Conservation (phyloP, 192 early-diverging fungal species). For the Gonapodya prolifera region DNA sequence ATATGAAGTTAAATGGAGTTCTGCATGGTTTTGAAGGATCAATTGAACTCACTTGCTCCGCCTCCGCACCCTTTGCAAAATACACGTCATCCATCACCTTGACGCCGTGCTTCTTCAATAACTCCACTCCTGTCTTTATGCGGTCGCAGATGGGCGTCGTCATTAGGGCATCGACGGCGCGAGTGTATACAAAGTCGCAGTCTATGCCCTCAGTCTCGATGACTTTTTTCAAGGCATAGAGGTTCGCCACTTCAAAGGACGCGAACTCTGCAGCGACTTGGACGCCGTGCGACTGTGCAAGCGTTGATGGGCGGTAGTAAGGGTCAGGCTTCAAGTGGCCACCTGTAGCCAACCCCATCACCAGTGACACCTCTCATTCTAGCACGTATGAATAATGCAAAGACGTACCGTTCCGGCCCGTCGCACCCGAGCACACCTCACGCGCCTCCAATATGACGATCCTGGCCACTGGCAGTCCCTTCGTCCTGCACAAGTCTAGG, state of each 20-base stretch:
- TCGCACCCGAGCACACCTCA: constrained; percentile 32
- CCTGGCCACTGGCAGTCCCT: not conserved
- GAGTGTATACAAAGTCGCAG: not conserved
- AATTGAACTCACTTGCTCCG: not conserved
- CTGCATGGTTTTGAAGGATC: not conserved
- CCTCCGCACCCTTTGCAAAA: not conserved
- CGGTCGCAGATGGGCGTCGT: not conserved
- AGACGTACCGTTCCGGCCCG: constrained; percentile 35
- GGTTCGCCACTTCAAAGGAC: not conserved
- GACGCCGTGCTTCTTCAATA: not conserved
- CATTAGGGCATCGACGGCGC: not conserved
- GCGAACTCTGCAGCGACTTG: not conserved
- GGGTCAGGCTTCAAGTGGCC: not conserved
- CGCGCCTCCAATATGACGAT: constrained; percentile 33
- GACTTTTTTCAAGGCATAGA: not conserved
- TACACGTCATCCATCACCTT: not conserved
- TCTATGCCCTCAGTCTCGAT: not conserved
- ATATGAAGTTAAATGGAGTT: too few relatives aligned
- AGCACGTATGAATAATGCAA: not conserved
- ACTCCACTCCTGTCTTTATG: not conserved
- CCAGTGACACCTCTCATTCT: not conserved
- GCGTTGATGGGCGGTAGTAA: not conserved
- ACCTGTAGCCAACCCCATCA: too few relatives aligned
- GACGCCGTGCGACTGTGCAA: not conserved
- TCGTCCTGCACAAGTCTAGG: not conserved